These are phyloP conservation scores for Xylariaceae sp. DNA, from an alignment of 2,329 filamentous ascomycete species.

Conservation along the genomic window DNA sequence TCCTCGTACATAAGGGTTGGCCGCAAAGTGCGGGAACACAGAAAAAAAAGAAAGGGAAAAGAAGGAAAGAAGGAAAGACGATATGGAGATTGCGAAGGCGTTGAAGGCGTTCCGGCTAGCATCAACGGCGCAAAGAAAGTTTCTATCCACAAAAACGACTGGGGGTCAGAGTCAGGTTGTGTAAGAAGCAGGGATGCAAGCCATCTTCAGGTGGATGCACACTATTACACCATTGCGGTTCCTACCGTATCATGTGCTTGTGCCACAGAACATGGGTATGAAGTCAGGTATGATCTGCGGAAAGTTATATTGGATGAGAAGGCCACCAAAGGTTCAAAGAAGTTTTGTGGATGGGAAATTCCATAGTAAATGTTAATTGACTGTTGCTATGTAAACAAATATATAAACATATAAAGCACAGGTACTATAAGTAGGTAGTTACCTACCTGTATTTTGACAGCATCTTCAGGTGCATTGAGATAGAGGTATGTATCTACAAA, in stretches of 20 bases:
- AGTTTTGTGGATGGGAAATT: too few species aligned
- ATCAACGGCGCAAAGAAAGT: slow-evolving; percentile 14
- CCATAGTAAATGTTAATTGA: too few species aligned
- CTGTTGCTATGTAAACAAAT: too few species aligned
- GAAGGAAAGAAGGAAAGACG: slow-evolving; percentile 4
- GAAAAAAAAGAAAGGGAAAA: slow-evolving; percentile 4
- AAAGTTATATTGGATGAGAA: too few species aligned
- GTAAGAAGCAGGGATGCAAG: slow-evolving; percentile 15
- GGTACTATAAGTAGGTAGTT: too few species aligned
- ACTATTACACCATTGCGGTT: slow-evolving; percentile 15
- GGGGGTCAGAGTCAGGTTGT: not conserved
- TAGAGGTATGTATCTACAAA: too few species aligned
- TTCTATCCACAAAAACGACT: slow-evolving; percentile 6
- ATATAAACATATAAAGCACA: too few species aligned
- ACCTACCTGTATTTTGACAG: too few species aligned
- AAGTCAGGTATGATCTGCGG: not conserved
- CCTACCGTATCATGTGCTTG: not conserved
- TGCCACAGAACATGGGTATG: not conserved
- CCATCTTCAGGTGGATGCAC: slow-evolving; percentile 21
- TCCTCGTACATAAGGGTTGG: slow-evolving; percentile 6
- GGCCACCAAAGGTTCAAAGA: not conserved
- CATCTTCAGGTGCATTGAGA: too few species aligned
- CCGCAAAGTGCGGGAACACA: slow-evolving; percentile 18
- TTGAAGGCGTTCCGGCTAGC: slow-evolving; percentile 9
- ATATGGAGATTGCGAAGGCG: slow-evolving; percentile 11